Conservation (phyloP, 768 basidiomycete genomes). For the Russula griseocarnosa region DNA sequence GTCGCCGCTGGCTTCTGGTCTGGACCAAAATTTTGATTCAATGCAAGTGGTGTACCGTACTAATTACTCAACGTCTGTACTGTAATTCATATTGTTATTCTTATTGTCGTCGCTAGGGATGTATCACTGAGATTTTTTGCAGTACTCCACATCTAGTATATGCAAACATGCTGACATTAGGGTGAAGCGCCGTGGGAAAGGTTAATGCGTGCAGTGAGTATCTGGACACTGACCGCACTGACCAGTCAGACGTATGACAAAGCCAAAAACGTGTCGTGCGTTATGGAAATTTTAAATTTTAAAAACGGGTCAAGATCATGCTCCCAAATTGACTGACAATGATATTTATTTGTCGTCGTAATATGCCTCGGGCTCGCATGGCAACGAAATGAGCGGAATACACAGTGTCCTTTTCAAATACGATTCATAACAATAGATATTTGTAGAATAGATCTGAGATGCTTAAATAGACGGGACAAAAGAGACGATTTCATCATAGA, state of each 20-base stretch:
- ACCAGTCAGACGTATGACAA: no score
- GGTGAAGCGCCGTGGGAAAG: neutral
- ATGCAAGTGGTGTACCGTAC: neutral
- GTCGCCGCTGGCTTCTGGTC: conserved; percentile 72
- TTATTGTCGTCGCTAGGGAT: conserved; percentile 18
- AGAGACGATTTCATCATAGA: conserved; percentile 79
- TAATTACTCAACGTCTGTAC: neutral
- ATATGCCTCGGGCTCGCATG: neutral
- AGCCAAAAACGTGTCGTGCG: no score
- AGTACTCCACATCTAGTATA: neutral
- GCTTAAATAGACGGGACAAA: conserved; percentile 60
- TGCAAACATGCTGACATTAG: neutral
- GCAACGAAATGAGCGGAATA: neutral
- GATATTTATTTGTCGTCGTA: neutral
- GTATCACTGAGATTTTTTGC: conserved; percentile 15
- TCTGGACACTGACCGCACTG: no score
- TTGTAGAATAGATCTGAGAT: conserved; percentile 10
- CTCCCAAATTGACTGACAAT: no score
- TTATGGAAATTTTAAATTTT: no score
- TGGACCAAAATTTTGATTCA: conserved; percentile 42
- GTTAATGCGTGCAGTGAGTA: neutral
- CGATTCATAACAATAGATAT: conserved; percentile 7
- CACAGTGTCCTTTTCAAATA: neutral
- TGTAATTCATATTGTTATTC: conserved; percentile 23
- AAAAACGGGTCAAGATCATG: no score